Evolutionary conservation across 1,284 basidiomycete genomes (phyloP).

Genomic region (Fomitopsis pinicola): DNA sequence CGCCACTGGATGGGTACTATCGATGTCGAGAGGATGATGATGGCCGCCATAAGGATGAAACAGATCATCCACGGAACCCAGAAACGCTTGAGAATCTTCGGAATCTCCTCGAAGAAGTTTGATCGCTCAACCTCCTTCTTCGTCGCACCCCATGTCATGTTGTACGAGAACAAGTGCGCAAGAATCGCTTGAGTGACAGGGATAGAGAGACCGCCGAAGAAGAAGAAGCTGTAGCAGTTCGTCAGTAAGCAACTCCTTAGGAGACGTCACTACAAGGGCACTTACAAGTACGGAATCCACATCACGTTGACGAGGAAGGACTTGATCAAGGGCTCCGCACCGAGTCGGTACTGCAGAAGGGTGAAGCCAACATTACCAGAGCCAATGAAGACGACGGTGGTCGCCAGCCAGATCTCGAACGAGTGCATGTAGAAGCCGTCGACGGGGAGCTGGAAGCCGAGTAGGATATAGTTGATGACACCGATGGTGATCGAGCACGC

Average conservation of each 20-base stretch:
- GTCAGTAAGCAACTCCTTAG: not conserved
- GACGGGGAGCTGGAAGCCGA: conserved; percentile 43
- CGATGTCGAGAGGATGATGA: conserved; percentile 34
- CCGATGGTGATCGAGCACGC: conserved; percentile 34
- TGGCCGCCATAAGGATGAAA: conserved; percentile 34
- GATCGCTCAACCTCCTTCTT: conserved; percentile 47
- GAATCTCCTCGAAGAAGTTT: conserved; percentile 60
- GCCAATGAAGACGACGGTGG: conserved; percentile 47
- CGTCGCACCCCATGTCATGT: conserved; percentile 50
- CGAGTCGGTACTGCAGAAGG: conserved; percentile 46
- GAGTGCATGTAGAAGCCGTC: conserved; percentile 41
- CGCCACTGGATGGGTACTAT: conserved; percentile 43
- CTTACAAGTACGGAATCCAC: conserved; percentile 46
- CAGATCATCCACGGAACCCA: conserved; percentile 43
- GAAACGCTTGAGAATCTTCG: conserved; percentile 48
- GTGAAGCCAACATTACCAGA: conserved; percentile 45
- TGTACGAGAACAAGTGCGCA: conserved; percentile 50
- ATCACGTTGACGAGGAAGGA: conserved; percentile 38
- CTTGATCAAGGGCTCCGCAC: conserved; percentile 28
- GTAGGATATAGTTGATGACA: conserved; percentile 40
- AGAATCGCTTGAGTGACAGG: conserved; percentile 45
- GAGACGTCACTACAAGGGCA: conserved; percentile 8
- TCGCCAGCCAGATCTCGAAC: conserved; percentile 44
- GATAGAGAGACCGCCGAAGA: conserved; percentile 49
- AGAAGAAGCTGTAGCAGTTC: conserved; percentile 40